These are phyloP conservation scores for Fusarium avenaceum DNA, from an alignment of 2,329 filamentous ascomycete species.

Conservation along the genomic window DNA sequence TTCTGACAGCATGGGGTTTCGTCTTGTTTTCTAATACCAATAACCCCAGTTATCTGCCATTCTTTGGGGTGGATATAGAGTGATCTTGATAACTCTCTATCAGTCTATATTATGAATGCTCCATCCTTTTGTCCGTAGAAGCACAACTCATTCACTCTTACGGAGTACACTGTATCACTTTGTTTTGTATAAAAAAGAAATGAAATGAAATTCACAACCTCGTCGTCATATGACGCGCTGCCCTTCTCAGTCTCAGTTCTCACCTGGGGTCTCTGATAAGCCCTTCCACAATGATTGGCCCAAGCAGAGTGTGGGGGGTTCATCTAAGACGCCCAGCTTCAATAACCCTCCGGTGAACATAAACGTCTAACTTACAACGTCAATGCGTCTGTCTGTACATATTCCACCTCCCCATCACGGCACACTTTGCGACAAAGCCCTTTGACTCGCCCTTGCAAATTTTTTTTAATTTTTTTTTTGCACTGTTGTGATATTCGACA, in stretches of 20 bases:
- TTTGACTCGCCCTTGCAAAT: neutral
- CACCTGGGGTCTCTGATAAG: constrained; percentile 46
- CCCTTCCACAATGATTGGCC: constrained; percentile 44
- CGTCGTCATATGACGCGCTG: constrained; percentile 23
- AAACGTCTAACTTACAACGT: constrained; percentile 5
- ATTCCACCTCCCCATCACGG: neutral
- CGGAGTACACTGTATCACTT: neutral
- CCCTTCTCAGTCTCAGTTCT: neutral
- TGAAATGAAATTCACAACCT: constrained; percentile 19
- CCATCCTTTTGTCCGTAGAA: neutral
- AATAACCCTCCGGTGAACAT: constrained; percentile 9
- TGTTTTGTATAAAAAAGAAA: constrained; percentile 23
- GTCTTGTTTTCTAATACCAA: neutral
- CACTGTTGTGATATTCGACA: constrained; percentile 12
- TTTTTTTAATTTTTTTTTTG: neutral
- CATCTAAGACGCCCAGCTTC: constrained; percentile 31
- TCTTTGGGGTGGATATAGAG: neutral
- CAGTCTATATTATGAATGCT: constrained; percentile 14
- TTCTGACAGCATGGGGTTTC: neutral
- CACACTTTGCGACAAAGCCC: neutral
- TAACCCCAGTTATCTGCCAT: neutral
- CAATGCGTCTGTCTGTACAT: constrained; percentile 15
- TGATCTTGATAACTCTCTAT: neutral
- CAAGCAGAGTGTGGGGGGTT: constrained; percentile 39
- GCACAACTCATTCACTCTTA: neutral